A percentile compares a stretch with the other conserved stretches of the same genome.
Conservation (phyloP, 1,284 basidiomycete genomes). For the Bjerkandera adusta region DNA sequence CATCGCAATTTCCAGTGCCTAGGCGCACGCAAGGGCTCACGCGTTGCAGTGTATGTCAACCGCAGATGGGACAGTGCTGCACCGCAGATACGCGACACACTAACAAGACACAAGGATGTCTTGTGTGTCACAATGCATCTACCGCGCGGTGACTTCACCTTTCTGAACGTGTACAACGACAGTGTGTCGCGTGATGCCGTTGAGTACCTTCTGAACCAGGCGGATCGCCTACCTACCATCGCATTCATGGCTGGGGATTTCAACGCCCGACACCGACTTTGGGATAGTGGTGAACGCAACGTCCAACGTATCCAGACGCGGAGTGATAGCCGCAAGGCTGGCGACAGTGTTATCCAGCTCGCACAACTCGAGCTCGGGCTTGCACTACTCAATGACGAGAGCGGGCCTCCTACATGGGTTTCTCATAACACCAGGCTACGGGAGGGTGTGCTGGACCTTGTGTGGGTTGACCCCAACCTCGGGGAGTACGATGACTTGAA, state of each 20-base stretch:
- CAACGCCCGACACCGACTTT: conserved; percentile 6
- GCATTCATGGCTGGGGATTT: conserved; percentile 10
- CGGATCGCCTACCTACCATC: not conserved
- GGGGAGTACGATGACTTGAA: not conserved
- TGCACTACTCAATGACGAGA: conserved; percentile 1
- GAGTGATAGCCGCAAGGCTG: no score
- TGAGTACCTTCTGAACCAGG: not conserved
- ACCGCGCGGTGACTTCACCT: not conserved
- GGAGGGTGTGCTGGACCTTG: conserved; percentile 7
- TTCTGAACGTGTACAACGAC: conserved; percentile 13
- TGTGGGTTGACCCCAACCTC: conserved; percentile 6
- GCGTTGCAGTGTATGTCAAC: conserved; percentile 11
- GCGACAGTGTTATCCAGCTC: not conserved
- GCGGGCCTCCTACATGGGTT: conserved; percentile 1
- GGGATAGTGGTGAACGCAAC: conserved; percentile 4
- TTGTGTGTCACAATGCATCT: conserved; percentile 3
- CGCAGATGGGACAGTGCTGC: conserved; percentile 1
- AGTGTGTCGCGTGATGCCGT: not conserved
- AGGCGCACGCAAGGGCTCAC: conserved; percentile 4
- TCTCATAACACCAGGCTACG: not conserved
- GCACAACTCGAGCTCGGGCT: not conserved
- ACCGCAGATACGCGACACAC: not conserved
- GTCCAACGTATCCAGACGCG: no score
- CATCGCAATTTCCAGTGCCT: conserved; percentile 10
- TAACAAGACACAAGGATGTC: not conserved